Evolutionary conservation across 768 basidiomycete species (phyloP).

Genomic region (Russula compacta): DNA sequence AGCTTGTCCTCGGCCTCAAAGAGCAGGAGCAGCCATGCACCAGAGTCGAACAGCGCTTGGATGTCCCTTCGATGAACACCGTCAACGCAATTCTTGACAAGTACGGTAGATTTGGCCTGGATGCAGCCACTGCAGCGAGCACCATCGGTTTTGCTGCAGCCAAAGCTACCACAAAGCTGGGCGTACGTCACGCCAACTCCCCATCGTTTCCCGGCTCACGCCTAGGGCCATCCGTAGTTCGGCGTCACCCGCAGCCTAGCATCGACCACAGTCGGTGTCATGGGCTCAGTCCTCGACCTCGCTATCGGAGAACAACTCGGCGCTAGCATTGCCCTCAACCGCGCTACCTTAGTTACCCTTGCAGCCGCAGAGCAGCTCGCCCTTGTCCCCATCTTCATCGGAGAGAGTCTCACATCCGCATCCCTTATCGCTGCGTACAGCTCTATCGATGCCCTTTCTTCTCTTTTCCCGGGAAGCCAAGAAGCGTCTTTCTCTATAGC

Average conservation of each 20-base stretch:
- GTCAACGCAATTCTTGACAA: slow-evolving; percentile 34
- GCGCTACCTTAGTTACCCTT: slow-evolving; percentile 51
- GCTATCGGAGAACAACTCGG: slow-evolving; percentile 54
- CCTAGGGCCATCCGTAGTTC: slow-evolving; percentile 46
- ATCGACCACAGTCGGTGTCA: slow-evolving; percentile 46
- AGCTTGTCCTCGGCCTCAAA: not conserved
- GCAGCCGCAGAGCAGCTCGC: slow-evolving; percentile 62
- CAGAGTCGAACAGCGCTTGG: not conserved
- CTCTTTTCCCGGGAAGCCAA: slow-evolving; percentile 64
- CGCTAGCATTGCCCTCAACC: slow-evolving; percentile 47
- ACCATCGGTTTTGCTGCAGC: slow-evolving; percentile 60
- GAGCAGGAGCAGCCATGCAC: not conserved
- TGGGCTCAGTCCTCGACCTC: slow-evolving; percentile 54
- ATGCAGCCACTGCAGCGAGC: slow-evolving; percentile 54
- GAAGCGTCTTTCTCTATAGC: slow-evolving; percentile 77
- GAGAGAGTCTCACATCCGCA: slow-evolving; percentile 69
- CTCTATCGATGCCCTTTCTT: slow-evolving; percentile 64
- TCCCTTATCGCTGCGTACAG: slow-evolving; percentile 65
- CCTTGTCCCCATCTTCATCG: slow-evolving; percentile 64
- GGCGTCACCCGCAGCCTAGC: slow-evolving; percentile 55
- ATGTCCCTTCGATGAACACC: not conserved
- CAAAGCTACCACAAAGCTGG: slow-evolving; percentile 58
- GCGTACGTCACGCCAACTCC: slow-evolving; percentile 37
- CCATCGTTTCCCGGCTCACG: slow-evolving; percentile 1
- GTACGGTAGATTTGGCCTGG: slow-evolving; percentile 48